A percentile compares a stretch with the other conserved stretches of the same genome.
These are phyloP conservation scores for Chaetomium fimeti DNA, from an alignment of 495 filamentous ascomycete species.

Conservation along the genomic window DNA sequence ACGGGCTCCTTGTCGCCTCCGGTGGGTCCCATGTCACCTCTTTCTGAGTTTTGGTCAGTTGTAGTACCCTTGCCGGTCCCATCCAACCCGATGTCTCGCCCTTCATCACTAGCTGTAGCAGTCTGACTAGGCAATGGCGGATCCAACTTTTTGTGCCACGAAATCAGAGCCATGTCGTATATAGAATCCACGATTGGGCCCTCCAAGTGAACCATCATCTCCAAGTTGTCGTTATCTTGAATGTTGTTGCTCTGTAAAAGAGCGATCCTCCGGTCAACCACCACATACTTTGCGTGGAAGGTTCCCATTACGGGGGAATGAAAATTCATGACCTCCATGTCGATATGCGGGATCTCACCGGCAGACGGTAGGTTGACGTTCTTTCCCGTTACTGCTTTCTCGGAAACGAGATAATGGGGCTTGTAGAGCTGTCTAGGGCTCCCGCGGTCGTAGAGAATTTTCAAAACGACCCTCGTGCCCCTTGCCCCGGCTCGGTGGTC, in stretches of 20 bases:
- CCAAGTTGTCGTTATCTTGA: constrained; percentile 72
- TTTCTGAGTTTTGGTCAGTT: not conserved
- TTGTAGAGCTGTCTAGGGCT: constrained; percentile 62
- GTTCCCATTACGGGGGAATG: constrained; percentile 72
- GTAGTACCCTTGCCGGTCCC: not conserved
- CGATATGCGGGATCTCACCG: constrained; percentile 65
- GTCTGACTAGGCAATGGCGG: constrained; percentile 59
- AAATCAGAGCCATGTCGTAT: constrained; percentile 69
- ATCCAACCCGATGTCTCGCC: not conserved
- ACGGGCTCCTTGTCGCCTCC: too few relatives aligned
- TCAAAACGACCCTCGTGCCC: constrained; percentile 60
- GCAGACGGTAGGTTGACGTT: constrained; percentile 59
- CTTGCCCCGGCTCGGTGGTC: constrained; percentile 61
- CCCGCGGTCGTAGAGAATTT: constrained; percentile 73
- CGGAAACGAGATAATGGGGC: constrained; percentile 58
- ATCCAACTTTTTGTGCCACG: constrained; percentile 64
- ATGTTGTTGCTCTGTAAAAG: constrained; percentile 75
- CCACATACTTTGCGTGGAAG: constrained; percentile 74
- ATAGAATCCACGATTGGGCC: constrained; percentile 73
- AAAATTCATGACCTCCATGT: constrained; percentile 71
- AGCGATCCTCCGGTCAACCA: constrained; percentile 68
- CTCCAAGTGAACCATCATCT: constrained; percentile 78
- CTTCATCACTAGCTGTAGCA: constrained; percentile 45
- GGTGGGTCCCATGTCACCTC: not conserved
- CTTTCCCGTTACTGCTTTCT: constrained; percentile 55